Conservation (phyloP, 768 basidiomycete genomes). For the Leucosporidium scottii region DNA sequence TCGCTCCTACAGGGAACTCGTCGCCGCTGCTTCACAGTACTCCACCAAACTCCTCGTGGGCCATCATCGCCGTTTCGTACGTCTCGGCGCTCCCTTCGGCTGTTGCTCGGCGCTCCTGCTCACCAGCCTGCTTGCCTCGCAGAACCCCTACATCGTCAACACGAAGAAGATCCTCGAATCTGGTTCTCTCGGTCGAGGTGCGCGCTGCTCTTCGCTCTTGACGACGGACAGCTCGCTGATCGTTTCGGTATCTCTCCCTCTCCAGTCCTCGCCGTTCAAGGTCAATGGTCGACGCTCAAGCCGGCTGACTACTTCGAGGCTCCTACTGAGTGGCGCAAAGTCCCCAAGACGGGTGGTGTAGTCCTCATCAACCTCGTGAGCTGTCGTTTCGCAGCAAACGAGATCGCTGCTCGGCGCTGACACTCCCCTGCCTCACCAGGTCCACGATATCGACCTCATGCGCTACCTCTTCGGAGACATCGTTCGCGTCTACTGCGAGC, state of each 20-base stretch:
- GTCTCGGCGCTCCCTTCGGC: not conserved
- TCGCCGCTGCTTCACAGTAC: constrained; percentile 9
- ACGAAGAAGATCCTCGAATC: constrained; percentile 7
- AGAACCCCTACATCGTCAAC: constrained; percentile 24
- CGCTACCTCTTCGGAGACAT: constrained; percentile 31
- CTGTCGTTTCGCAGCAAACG: not conserved
- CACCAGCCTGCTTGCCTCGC: not conserved
- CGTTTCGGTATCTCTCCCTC: too few species aligned
- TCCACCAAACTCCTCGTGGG: constrained; percentile 25
- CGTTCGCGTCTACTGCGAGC: constrained; percentile 24
- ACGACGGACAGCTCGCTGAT: too few species aligned
- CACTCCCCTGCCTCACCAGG: not conserved
- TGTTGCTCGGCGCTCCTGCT: not conserved
- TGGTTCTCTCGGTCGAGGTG: constrained; percentile 12
- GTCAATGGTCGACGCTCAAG: constrained; percentile 18
- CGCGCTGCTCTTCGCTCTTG: not conserved
- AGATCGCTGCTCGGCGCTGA: not conserved
- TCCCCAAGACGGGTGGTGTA: not conserved
- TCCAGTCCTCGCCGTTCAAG: constrained; percentile 19
- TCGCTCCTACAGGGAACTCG: not conserved
- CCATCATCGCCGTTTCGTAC: constrained; percentile 33
- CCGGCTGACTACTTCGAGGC: constrained; percentile 9
- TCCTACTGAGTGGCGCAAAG: constrained; percentile 16
- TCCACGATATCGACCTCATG: constrained; percentile 30
- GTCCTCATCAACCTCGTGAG: constrained; percentile 28